Percentiles rank a stretch among this genome's conserved stretches.
Conservation (phyloP, 257 asterid genomes). For the Pogostemon cablin region DNA sequence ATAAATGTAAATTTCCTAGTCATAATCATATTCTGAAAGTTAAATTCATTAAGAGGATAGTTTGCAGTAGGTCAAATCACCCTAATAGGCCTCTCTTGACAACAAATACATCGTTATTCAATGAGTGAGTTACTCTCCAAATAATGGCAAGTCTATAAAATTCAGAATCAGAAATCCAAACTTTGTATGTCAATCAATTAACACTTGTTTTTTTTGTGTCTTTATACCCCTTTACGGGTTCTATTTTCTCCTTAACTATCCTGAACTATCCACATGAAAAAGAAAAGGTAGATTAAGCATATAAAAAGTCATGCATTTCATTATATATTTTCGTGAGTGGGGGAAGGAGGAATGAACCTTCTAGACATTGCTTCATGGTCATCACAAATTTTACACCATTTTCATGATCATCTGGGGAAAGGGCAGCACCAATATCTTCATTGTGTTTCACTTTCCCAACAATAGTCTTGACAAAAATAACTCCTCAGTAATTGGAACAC, state of each 20-base stretch:
- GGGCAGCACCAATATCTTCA: constrained; percentile 65
- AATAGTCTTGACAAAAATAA: constrained; percentile 55
- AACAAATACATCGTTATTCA: neutral
- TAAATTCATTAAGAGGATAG: too few relatives aligned
- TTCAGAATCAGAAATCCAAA: too few relatives aligned
- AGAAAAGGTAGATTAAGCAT: constrained; percentile 7
- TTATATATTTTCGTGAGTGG: neutral
- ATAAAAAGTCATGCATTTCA: neutral
- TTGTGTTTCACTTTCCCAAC: constrained; percentile 75
- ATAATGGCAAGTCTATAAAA: neutral
- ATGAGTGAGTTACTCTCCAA: constrained; percentile 8
- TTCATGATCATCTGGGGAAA: constrained; percentile 83
- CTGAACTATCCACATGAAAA: constrained; percentile 44
- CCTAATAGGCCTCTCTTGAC: neutral
- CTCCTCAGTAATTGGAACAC: constrained; percentile 77
- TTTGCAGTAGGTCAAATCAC: too few relatives aligned
- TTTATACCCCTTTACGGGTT: constrained; percentile 68
- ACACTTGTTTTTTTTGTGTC: constrained; percentile 43
- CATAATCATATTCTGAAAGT: too few relatives aligned
- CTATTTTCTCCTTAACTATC: constrained; percentile 70
- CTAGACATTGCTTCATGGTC: constrained; percentile 90
- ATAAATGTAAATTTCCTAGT: too few relatives aligned
- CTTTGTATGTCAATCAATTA: neutral
- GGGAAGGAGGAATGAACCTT: constrained; percentile 45
- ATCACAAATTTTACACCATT: constrained; percentile 69